Conservation (phyloP, 805 yeast species). For the Candida alai region DNA sequence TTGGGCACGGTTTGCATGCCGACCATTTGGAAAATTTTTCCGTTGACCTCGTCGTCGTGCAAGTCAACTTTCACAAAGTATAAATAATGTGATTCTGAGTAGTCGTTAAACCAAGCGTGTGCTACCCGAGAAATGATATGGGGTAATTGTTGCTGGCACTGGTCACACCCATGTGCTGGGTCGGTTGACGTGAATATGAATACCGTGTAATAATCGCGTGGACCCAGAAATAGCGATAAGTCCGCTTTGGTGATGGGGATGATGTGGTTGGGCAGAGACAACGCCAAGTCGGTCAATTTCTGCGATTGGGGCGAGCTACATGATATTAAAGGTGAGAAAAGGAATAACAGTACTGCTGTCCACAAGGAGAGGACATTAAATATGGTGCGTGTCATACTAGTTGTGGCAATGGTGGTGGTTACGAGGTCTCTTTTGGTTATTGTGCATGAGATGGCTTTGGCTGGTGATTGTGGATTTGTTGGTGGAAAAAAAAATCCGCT, state of each 20-base stretch:
- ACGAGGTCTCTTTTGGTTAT: too few species aligned
- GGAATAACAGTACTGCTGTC: background rate
- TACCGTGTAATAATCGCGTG: constrained; percentile 49
- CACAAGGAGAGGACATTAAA: too few species aligned
- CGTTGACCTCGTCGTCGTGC: constrained; percentile 31
- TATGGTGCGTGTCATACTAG: too few species aligned
- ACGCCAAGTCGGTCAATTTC: constrained; percentile 8
- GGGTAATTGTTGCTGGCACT: constrained; percentile 44
- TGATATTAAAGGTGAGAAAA: constrained; percentile 2
- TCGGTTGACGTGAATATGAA: constrained; percentile 50
- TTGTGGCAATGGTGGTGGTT: too few species aligned
- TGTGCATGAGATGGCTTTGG: too few species aligned
- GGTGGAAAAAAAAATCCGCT: too few species aligned
- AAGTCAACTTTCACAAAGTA: constrained; percentile 53
- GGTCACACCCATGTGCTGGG: constrained; percentile 40
- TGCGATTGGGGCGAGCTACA: constrained; percentile 1
- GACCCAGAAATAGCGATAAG: constrained; percentile 41
- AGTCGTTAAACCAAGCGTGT: constrained; percentile 40
- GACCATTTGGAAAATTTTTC: constrained; percentile 36
- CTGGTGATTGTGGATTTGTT: too few species aligned
- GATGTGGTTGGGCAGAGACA: constrained; percentile 26
- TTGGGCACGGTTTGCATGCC: constrained; percentile 56
- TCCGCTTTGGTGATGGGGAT: constrained; percentile 41
- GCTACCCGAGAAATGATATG: constrained; percentile 38
- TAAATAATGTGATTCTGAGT: constrained; percentile 37